A percentile compares a stretch with the other conserved stretches of the same genome.
Evolutionary conservation across 169 alveolate genomes (phyloP).

Genomic region (Perkinsus chesapeaki): DNA sequence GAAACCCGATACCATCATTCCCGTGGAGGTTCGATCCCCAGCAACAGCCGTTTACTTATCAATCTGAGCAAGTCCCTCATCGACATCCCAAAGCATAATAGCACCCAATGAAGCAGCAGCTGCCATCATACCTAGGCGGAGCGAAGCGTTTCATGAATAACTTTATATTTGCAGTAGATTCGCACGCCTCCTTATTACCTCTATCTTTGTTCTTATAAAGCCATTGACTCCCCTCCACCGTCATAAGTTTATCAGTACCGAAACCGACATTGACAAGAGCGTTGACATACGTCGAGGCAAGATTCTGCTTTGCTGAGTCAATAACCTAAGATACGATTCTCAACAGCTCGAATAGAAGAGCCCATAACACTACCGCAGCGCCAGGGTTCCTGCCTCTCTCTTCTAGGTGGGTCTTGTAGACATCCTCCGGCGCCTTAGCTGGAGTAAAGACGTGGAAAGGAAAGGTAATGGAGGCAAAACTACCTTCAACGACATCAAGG

Average conservation of each 20-base stretch:
- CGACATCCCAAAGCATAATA: constrained; percentile 93
- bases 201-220: constrained; percentile 83
- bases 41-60: constrained; percentile 20
- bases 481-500: background rate
- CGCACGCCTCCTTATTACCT: background rate
- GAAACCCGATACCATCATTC: constrained; percentile 41
- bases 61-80: constrained; percentile 86
- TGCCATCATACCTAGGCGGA: constrained; percentile 75
- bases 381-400: constrained; percentile 17
- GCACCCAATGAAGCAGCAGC: constrained; percentile 92
- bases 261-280: constrained; percentile 98
- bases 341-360: background rate
- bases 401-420: constrained; percentile 47
- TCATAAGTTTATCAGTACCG: constrained; percentile 84
- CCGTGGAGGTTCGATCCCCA: constrained; percentile 8
- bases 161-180: background rate
- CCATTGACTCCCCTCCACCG: constrained; percentile 78
- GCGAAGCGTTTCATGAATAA: no score
- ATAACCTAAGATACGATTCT: constrained; percentile 27
- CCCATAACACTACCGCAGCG: background rate
- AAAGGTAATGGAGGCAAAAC: no score
- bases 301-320: constrained; percentile 87
- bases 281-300: constrained; percentile 92
- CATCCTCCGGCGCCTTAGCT: constrained; percentile 47
- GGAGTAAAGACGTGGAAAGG: background rate